Evolutionary conservation across 495 filamentous ascomycete species (phyloP).

Genomic region (Aspergillus asperescens): DNA sequence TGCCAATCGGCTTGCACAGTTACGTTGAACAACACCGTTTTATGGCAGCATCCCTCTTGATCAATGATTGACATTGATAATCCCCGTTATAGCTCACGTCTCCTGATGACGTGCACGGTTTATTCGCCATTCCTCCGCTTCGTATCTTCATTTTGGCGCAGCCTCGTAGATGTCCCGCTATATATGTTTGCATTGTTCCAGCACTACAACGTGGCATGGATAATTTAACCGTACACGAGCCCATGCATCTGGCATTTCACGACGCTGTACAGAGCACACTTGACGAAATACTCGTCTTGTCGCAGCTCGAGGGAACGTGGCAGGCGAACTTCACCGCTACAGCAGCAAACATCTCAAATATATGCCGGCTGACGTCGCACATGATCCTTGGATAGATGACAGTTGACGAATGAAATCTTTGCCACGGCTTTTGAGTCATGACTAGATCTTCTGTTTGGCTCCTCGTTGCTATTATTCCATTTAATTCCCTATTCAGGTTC

Average conservation of each 20-base stretch:
- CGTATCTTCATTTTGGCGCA: constrained; percentile 1
- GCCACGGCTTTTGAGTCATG: too few relatives aligned
- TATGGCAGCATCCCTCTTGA: background rate
- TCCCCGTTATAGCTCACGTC: too few relatives aligned
- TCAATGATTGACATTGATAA: background rate
- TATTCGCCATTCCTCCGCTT: constrained; percentile 1
- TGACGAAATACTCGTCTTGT: background rate
- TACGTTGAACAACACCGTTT: background rate
- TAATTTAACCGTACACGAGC: constrained; percentile 5
- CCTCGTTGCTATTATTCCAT: background rate
- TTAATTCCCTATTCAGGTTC: background rate
- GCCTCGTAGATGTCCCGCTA: constrained; percentile 1
- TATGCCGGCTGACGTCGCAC: constrained; percentile 8
- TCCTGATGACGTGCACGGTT: constrained; percentile 1
- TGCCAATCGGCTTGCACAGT: background rate
- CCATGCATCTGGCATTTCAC: constrained; percentile 7
- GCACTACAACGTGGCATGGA: constrained; percentile 16
- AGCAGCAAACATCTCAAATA: constrained; percentile 7
- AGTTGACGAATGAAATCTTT: background rate
- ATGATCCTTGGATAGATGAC: background rate
- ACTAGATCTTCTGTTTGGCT: background rate
- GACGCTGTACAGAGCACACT: constrained; percentile 1
- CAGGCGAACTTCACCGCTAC: constrained; percentile 18
- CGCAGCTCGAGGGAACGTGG: background rate
- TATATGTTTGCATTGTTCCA: background rate